These are phyloP conservation scores for Graphilbum sp. DNA, from an alignment of 2,329 filamentous ascomycete genomes.

Conservation along the genomic window DNA sequence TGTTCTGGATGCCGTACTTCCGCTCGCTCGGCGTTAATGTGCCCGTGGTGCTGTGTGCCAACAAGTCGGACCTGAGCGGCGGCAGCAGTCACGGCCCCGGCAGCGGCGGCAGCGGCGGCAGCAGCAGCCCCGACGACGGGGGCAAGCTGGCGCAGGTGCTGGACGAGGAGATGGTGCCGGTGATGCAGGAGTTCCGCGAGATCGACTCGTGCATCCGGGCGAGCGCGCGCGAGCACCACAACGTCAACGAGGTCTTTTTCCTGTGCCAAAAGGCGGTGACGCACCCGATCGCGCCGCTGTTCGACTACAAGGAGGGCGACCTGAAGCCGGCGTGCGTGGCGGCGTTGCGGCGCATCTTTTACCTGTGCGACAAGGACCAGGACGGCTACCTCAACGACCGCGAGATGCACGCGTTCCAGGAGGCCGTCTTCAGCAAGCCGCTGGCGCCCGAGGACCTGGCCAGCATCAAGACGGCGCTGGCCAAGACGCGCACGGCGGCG, in stretches of 20 bases:
- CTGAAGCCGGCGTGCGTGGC: constrained; percentile 81
- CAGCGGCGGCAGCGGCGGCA: background rate
- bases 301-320: constrained; percentile 82
- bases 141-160: constrained; percentile 63
- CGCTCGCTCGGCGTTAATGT: constrained; percentile 96
- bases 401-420: constrained; percentile 83
- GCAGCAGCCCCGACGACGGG: constrained; percentile 28
- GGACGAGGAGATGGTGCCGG: constrained; percentile 92
- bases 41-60: constrained; percentile 88
- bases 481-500: constrained; percentile 47
- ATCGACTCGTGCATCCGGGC: constrained; percentile 96
- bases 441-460: constrained; percentile 65
- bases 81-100: background rate
- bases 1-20: constrained; percentile 99
- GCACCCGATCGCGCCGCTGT: constrained; percentile 88
- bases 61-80: constrained; percentile 74
- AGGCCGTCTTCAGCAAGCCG: constrained; percentile 80
- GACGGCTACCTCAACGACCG: constrained; percentile 79
- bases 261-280: constrained; percentile 97
- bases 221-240: constrained; percentile 79
- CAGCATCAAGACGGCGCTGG: constrained; percentile 81
- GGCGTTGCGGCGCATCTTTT: constrained; percentile 81
- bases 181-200: constrained; percentile 98
- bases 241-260: constrained; percentile 94
- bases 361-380: constrained; percentile 89